Evolutionary conservation across 2,329 filamentous ascomycete genomes (phyloP).

Genomic region (Epichloe festucae): DNA sequence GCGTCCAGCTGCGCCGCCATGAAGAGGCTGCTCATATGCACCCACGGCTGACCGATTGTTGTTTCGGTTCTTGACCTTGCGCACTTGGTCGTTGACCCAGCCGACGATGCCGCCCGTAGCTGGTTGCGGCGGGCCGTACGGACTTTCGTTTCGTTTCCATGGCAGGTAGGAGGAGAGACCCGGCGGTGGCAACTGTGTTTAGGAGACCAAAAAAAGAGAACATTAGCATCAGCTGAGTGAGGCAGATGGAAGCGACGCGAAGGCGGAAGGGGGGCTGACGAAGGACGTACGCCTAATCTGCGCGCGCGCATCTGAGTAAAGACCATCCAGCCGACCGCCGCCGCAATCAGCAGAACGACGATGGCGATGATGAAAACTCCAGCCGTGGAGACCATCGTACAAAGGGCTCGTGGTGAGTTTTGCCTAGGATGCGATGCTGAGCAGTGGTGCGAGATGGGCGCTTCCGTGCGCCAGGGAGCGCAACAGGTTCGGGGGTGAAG

Average conservation of each 20-base stretch:
- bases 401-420: neutral
- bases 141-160: constrained; percentile 41
- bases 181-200: constrained; percentile 52
- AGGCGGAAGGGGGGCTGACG: too few relatives aligned
- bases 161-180: constrained; percentile 57
- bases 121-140: constrained; percentile 39
- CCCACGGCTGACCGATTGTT: constrained; percentile 54
- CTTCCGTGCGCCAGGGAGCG: neutral
- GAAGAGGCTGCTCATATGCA: constrained; percentile 53
- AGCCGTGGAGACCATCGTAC: constrained; percentile 41
- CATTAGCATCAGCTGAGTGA: neutral
- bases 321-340: constrained; percentile 51
- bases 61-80: constrained; percentile 50
- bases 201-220: neutral
- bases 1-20: constrained; percentile 29
- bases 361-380: constrained; percentile 64
- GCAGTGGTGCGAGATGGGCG: neutral
- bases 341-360: constrained; percentile 45
- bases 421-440: neutral
- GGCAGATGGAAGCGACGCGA: neutral
- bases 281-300: constrained; percentile 48
- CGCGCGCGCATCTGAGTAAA: constrained; percentile 62
- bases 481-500: too few relatives aligned
- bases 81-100: constrained; percentile 59
- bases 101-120: constrained; percentile 51